A percentile compares a stretch with the other conserved stretches of the same genome.
Conservation (phyloP, 1,139 yeast species). For the Pneumocystis wakefieldiae region DNA sequence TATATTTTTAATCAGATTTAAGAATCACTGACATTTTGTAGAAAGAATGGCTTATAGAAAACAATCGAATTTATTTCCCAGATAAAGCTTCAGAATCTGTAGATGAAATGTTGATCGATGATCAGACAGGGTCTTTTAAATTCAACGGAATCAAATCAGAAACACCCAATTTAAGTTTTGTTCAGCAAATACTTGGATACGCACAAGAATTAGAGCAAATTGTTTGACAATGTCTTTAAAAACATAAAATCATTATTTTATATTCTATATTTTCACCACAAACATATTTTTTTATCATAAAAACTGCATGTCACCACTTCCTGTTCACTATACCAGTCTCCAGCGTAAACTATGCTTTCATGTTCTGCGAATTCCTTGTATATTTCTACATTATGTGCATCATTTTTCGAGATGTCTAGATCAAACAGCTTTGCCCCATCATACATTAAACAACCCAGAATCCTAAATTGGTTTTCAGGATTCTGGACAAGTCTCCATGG, state of each 20-base stretch:
- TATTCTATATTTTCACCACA: constrained; percentile 2
- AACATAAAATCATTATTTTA: neutral
- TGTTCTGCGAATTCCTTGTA: constrained; percentile 1
- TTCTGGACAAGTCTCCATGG: constrained; percentile 10
- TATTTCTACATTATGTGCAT: neutral
- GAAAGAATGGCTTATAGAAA: neutral
- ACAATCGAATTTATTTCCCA: neutral
- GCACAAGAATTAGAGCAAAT: constrained; percentile 83
- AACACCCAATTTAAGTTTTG: constrained; percentile 25
- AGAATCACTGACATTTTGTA: neutral
- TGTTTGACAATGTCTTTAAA: constrained; percentile 28
- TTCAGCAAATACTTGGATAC: constrained; percentile 55
- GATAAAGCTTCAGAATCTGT: neutral
- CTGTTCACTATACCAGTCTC: constrained; percentile 3
- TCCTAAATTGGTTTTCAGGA: neutral
- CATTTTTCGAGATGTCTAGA: neutral
- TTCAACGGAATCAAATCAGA: neutral
- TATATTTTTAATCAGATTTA: neutral
- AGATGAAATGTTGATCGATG: neutral
- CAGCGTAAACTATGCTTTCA: constrained; percentile 10
- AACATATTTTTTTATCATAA: constrained; percentile 7
- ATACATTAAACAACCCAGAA: constrained; percentile 8
- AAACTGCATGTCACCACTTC: constrained; percentile 8
- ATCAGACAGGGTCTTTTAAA: neutral
- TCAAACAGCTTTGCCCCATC: constrained; percentile 9